Base-by-base conservation (phyloP, 345 rosid genomes). In the Rhizophora mangle region DNA sequence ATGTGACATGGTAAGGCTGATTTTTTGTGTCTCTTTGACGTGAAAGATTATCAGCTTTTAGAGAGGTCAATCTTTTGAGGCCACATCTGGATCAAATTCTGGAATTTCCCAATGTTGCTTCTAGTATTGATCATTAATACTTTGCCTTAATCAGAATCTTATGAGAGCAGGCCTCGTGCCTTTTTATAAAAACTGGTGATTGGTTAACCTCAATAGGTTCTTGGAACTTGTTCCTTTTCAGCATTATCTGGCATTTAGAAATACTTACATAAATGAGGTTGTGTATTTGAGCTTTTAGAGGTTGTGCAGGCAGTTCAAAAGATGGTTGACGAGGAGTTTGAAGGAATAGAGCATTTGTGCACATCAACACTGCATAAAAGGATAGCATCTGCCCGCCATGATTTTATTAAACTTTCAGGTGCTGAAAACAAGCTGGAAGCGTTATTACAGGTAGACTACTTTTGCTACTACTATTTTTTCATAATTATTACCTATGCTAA, bases 401-500 rank as follows among this genome's bases (percentile, higher is more conserved):
- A 91, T 85, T 94, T 94, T 70, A 78, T 88, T 76, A 91, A 85
- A 72, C 90, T 94, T 78, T 82, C 93, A 70, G 97, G 95, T 39
- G 80, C 93, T 64, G 96, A 94, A 78, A 91, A 94, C 82, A 94
- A 94, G 90, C 82, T 94, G 63, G 98, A 94, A 80, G 87, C 92
- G 37, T 80, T 91, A 75, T 68, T 89, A 62, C 98, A 94, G 97
- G 97, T 94, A 75, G 60, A 60, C 47, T 72, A 29, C 16, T 34
- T 6, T 73, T 63, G 31, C 49, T 29, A 30, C 37, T 60, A 21
- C 60, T 21, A n/a, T 3, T 24, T 21, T 56, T 56, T 10, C 16
- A 11, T 10, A 6, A n/a, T 56, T 24, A 31, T 31, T 56, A 2
- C 19, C 2, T 56, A n/a, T 24, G 18, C 26, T 31, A 15, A 43